Evolutionary conservation across 2,329 filamentous ascomycete genomes (phyloP), one percentile per base, ranked within the genome.

Genomic region (Rosellinia necatrix): DNA sequence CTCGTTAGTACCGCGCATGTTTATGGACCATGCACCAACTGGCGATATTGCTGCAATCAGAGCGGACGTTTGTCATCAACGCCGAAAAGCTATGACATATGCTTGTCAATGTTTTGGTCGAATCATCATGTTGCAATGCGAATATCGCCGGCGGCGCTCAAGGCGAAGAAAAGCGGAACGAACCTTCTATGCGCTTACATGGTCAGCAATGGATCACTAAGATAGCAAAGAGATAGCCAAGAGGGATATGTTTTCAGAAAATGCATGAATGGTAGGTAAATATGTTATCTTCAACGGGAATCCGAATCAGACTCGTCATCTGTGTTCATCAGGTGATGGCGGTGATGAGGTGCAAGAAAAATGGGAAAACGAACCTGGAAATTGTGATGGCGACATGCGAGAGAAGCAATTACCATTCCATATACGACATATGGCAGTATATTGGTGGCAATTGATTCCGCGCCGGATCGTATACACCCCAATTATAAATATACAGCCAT

Each of bases 11-110:
- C 24, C 37, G 43, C 19, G 3, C 53, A 46, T 54, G 43, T 22
- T 24, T 34, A 19, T 27, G 13, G 29, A 17, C 21, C n/a, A 24
- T 55, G 19, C 41, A 53, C 24, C 41, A 34, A 30, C 43, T 41
- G 46, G 34, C 42, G 17, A 51, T 47, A 55, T 66, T 61, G 64
- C 62, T 69, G 67, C 62, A 70, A 61, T 78, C 76, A 78, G 76
- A 75, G 68, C 76, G 68, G 71, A 78, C 74, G 68, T 50, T 62
- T 76, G 66, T 84, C 81, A 71, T 81, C 75, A 70, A 69, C 59
- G 78, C 78, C 72, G 72, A 73, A 62, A 78, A 81, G 85, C 91
- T 96, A 87, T 82, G 91, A 96, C 91, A 96, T 96, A 96, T 96
- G 91, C 91, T 96, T 96, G 91, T 96, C 91, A 85, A 86, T 88